Conservation (phyloP, 1,139 yeast species). For the Kluyveromyces sp. region DNA sequence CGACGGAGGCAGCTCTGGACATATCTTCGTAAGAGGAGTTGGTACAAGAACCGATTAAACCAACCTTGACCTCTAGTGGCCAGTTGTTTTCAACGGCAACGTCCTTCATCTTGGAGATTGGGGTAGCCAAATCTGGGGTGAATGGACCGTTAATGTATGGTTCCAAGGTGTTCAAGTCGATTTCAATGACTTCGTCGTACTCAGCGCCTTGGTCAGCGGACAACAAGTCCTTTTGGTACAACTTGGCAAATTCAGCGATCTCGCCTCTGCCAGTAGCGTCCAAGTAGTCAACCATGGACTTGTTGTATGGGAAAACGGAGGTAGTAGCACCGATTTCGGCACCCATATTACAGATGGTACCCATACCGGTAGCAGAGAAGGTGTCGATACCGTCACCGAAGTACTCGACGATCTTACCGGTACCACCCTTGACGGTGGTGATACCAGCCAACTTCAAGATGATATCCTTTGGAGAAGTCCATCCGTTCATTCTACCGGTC, state of each 20-base stretch:
- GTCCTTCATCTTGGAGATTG: conserved; percentile 86
- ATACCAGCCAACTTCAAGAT: conserved; percentile 94
- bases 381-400: conserved; percentile 96
- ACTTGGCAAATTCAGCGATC: conserved; percentile 74
- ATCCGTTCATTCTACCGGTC: conserved; percentile 91
- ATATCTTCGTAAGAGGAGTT: conserved; percentile 98
- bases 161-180: conserved; percentile 90
- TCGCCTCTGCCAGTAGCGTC: conserved; percentile 79
- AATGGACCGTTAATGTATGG: conserved; percentile 98
- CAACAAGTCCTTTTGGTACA: conserved; percentile 70
- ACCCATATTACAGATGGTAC: conserved; percentile 99
- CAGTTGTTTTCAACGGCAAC: conserved; percentile 83
- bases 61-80: conserved; percentile 93
- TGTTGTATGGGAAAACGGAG: conserved; percentile 94
- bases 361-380: conserved; percentile 99
- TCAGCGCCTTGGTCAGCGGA: conserved; percentile 91
- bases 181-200: conserved; percentile 93
- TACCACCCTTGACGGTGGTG: conserved; percentile 98
- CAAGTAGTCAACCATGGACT: conserved; percentile 83
- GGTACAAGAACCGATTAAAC: conserved; percentile 98
- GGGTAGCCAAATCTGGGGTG: conserved; percentile 98
- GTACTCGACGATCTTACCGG: conserved; percentile 96
- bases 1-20: conserved; percentile 95
- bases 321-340: conserved; percentile 99
- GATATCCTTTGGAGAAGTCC: conserved; percentile 99